These are phyloP conservation scores for Talaromyces nanjingensis DNA, from an alignment of 495 filamentous ascomycete genomes.

Conservation along the genomic window DNA sequence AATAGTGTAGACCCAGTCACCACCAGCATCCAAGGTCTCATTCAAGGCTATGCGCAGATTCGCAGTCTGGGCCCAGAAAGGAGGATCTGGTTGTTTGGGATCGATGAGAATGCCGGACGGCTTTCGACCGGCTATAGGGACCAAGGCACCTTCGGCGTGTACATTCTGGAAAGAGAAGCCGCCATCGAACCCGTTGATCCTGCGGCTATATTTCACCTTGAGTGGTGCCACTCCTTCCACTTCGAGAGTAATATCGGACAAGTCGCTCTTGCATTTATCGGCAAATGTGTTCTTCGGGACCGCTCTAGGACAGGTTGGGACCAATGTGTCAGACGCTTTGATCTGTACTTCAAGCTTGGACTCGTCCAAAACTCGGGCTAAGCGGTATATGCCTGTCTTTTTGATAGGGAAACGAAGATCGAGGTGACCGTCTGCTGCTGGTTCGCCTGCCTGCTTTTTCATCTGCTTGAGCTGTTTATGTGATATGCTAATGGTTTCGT, in stretches of 20 bases:
- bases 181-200: conserved; percentile 66
- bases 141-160: conserved; percentile 77
- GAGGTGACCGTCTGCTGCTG: conserved; percentile 39
- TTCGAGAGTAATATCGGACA: conserved; percentile 75
- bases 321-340: conserved; percentile 63
- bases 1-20: conserved; percentile 81
- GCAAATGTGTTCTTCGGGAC: conserved; percentile 54
- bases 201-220: conserved; percentile 81
- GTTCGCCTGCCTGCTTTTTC: conserved; percentile 54
- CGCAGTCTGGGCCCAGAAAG: conserved; percentile 75
- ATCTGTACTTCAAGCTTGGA: conserved; percentile 87
- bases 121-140: conserved; percentile 57
- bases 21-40: conserved; percentile 70
- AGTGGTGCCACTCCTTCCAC: conserved; percentile 89
- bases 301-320: conserved; percentile 78
- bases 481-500: conserved; percentile 69
- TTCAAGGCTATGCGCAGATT: conserved; percentile 73
- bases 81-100: conserved; percentile 48
- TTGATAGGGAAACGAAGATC: conserved; percentile 60
- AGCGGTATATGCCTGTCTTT: conserved; percentile 77
- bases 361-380: conserved; percentile 80
- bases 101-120: conserved; percentile 49
- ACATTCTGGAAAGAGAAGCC: conserved; percentile 83
- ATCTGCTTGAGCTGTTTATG: conserved; percentile 63
- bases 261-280: conserved; percentile 72